These are phyloP conservation scores for Paraphoma chrysanthemicola DNA, from an alignment of 2,329 filamentous ascomycete species.

Conservation along the genomic window DNA sequence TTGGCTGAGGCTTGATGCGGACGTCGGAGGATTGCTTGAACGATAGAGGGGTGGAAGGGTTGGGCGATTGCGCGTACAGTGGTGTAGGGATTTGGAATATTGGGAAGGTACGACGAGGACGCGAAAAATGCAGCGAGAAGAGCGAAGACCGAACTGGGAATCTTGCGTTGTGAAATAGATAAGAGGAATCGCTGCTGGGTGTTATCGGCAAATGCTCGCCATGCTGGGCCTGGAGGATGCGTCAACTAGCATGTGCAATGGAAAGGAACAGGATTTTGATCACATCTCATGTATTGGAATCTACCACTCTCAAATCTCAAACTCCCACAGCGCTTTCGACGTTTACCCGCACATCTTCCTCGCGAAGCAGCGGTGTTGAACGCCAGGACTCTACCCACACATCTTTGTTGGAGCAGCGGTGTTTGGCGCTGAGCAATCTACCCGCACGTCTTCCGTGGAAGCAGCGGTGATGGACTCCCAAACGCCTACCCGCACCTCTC, in stretches of 20 bases:
- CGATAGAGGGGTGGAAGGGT: constrained; percentile 2
- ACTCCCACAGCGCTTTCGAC: neutral
- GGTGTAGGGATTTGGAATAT: neutral
- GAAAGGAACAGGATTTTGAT: neutral
- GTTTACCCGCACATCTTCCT: neutral
- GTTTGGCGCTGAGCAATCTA: neutral
- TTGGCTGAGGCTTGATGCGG: constrained; percentile 21
- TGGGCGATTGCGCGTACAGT: neutral
- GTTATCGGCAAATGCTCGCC: too few species aligned
- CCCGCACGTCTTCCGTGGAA: constrained; percentile 3
- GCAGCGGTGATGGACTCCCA: neutral
- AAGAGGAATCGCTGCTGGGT: neutral
- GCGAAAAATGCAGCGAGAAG: too few species aligned
- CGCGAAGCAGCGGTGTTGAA: constrained; percentile 1
- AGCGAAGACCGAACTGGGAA: too few species aligned
- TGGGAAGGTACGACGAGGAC: neutral
- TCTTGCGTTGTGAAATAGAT: neutral
- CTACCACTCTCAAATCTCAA: constrained; percentile 1
- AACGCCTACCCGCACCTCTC: neutral
- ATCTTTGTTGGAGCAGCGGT: neutral
- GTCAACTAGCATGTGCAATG: too few species aligned
- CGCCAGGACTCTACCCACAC: neutral
- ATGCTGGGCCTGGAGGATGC: too few species aligned
- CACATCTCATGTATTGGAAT: constrained; percentile 7
- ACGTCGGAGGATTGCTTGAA: neutral